Base-by-base conservation (phyloP, 2,329 filamentous ascomycete genomes). In the Fusarium secorum region DNA sequence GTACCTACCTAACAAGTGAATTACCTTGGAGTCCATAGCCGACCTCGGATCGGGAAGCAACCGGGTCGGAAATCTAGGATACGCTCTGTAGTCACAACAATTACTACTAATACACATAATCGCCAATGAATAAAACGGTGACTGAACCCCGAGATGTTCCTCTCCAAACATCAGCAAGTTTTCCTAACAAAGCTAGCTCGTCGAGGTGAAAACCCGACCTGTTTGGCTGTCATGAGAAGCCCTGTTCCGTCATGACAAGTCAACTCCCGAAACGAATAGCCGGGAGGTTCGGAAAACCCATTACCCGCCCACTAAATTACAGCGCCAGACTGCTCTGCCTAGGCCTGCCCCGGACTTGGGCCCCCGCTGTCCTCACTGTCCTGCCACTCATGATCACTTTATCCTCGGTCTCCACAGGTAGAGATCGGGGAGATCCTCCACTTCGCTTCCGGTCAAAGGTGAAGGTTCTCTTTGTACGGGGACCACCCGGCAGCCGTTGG, bases 231-330 rank as follows among this genome's bases (percentile, higher is more conserved):
- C 58, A 67, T 67, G 64, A 67, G 49, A 45, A 62, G 64, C 28
- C 20, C 28, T 39, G 39, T 38, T 63, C 72, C 59, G 48, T 64
- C 73, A 71, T 68, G 67, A 66, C 64, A 65, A 63, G 56, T 46
- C 56, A 75, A 75, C 67, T 75, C 73, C 74, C 74, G 72, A 73
- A 71, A 72, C 60, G 59, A 75, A 73, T 65, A 75, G 74, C 74
- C 74, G 72, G 66, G 24, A 42, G 20, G 45, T 53, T 57, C 74
- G 74, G 74, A 75, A 75, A 72, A 75, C 74, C 64, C 62, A 74
- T 75, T 75, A 75, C 67, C 74, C 74, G 69, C 72, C 66, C 48
- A 35, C 58, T 60, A 64, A 57, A 57, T 35, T 58, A 61, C 55
- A 66, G 42, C 56, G 48, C 57, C 33, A 57, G 62, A 33, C 26